Conservation (phyloP, 768 basidiomycete genomes). For the Lentinula edodes region DNA sequence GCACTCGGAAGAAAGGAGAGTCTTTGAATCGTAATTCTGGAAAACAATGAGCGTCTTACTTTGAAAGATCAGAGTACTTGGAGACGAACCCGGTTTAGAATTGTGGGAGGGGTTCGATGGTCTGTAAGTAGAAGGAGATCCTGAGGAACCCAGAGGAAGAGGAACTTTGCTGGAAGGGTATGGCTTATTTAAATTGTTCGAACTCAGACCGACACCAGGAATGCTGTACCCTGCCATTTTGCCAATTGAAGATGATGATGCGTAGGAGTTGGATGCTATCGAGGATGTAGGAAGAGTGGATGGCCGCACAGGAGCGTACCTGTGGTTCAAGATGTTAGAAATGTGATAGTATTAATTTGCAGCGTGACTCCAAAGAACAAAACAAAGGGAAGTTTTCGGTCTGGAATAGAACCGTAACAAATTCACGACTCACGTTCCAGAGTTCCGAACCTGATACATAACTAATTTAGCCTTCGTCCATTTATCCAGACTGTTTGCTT, state of each 20-base stretch:
- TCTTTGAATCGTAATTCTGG: conserved; percentile 71
- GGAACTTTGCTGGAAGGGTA: conserved; percentile 51
- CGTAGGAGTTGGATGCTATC: conserved; percentile 7
- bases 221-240: conserved; percentile 24
- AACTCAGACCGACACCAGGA: conserved; percentile 26
- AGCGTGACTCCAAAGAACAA: neutral
- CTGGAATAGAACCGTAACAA: neutral
- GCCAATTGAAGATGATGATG: neutral
- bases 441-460: conserved; percentile 57
- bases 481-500: conserved; percentile 49
- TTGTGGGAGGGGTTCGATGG: conserved; percentile 14
- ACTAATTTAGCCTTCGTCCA: conserved; percentile 69
- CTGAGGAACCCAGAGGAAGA: conserved; percentile 20
- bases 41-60: conserved; percentile 11
- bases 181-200: conserved; percentile 51
- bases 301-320: conserved; percentile 6
- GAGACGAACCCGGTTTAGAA: conserved; percentile 22
- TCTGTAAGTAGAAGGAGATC: conserved; percentile 31
- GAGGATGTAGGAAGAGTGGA: conserved; percentile 15
- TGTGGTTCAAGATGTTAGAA: conserved; percentile 1
- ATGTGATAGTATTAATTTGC: neutral
- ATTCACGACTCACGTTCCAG: conserved; percentile 54
- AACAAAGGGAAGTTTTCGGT: neutral
- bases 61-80: conserved; percentile 7
- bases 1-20: conserved; percentile 72